phyloP scores from a whole-genome alignment of 1,284 basidiomycete species.

The Ustilago crameri region DNA sequence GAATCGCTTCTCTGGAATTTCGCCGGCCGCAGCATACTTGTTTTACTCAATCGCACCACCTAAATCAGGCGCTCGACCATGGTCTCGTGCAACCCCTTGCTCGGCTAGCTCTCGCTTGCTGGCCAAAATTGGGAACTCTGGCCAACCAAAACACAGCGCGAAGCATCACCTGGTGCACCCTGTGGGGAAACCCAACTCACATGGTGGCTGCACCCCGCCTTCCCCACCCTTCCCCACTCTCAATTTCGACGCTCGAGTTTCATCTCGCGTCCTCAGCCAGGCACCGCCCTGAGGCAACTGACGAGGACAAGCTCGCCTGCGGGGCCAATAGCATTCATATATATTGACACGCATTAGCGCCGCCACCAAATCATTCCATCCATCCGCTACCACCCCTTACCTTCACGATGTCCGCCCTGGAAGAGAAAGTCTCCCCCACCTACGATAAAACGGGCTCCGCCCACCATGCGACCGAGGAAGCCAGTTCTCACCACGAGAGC shows the following conservation, averaged over 20 bases:
- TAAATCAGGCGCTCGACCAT: no score
- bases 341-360: no score
- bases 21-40: no score
- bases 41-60: no score
- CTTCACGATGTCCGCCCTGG: constrained; percentile 28
- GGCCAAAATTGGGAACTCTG: no score
- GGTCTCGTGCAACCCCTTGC: no score
- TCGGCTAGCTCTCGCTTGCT: no score
- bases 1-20: no score
- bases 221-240: neutral
- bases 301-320: neutral
- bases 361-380: no score
- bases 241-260: neutral
- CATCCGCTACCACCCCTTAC: neutral
- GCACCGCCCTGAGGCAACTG: neutral
- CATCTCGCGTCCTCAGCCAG: neutral
- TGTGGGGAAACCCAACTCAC: constrained; percentile 9
- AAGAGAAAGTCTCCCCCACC: constrained; percentile 24
- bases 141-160: neutral
- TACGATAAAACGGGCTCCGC: constrained; percentile 23
- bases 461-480: constrained; percentile 33
- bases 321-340: neutral
- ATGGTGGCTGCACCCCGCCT: neutral
- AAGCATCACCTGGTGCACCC: neutral
- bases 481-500: constrained; percentile 27